Evolutionary conservation across 2,329 filamentous ascomycete species (phyloP), one percentile per base, ranked within the genome.

Genomic region (Sporothrix brasiliensis): DNA sequence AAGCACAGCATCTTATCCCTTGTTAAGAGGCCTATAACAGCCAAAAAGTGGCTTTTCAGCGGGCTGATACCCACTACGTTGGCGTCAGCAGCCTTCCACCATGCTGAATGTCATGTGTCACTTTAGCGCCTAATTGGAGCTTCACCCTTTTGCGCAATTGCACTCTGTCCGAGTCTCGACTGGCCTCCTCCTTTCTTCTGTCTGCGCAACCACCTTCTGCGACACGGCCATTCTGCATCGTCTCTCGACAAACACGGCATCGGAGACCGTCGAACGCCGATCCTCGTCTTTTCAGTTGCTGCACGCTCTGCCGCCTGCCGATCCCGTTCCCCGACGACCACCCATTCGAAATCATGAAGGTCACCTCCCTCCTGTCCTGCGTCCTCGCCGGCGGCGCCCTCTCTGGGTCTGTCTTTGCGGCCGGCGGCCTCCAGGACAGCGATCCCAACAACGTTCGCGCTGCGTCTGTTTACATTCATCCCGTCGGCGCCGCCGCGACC

Each of bases 381-480:
- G 70, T 41, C 58, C 44, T 70, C n/a, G 69, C 41, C 2, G 63
- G 56, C 7, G 52, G 53, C 11, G 47, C 69, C 13, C 21, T 56
- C 19, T 49, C 34, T 10, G 68, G n/a, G 19, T 47, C 66, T 16
- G 49, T 39, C 21, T 66, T 44, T 4, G 67, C 67, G 0, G 67
- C 47, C 11, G 63, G 41, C 53, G 50, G 67, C 41, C 60, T 68
- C 27, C 24, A 50, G n/a, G 71, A 72, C 41, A 67, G 53, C 54
- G 71, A 69, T 27, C 60, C 52, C 34, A 68, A 41, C 71, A 74
- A 79, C 54, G 79, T 81, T 54, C 82, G 81, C 72, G 85, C 81
- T 44, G 83, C 83, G 44, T 78, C 85, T 71, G 79, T 88, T 79
- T 86, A 84, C 80, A 80, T 88, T 74, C 85, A 88, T 73, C 82